Conservation (phyloP, 1,139 yeast species). For the Saccharomycopsis hybrid region DNA sequence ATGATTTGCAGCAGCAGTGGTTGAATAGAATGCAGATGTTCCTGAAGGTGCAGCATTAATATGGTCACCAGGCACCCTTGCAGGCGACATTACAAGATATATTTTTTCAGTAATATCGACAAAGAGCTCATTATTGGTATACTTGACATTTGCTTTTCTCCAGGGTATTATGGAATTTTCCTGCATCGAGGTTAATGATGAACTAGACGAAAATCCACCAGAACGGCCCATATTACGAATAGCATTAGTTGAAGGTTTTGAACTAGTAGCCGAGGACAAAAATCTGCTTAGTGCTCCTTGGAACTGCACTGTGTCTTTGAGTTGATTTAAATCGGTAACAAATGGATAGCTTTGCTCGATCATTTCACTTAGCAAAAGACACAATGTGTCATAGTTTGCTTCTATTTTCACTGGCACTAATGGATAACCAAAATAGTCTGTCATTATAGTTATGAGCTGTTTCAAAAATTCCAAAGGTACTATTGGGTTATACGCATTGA, state of each 20-base stretch:
- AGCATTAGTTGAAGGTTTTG: constrained; percentile 13
- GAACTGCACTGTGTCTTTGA: constrained; percentile 65
- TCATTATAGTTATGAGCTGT: constrained; percentile 44
- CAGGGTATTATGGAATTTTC: constrained; percentile 48
- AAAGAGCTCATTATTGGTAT: constrained; percentile 73
- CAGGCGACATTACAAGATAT: constrained; percentile 36
- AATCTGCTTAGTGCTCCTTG: constrained; percentile 37
- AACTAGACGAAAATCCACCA: not conserved
- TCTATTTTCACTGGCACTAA: constrained; percentile 52
- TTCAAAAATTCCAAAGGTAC: constrained; percentile 51
- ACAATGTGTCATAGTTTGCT: constrained; percentile 58
- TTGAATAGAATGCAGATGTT: constrained; percentile 29
- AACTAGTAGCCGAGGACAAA: constrained; percentile 31
- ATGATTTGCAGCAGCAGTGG: constrained; percentile 20
- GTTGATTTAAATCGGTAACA: constrained; percentile 62
- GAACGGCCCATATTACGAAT: not conserved
- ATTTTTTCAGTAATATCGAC: constrained; percentile 68
- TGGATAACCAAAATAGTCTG: constrained; percentile 55
- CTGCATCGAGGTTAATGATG: not conserved
- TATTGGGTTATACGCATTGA: constrained; percentile 38
- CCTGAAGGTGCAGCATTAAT: not conserved
- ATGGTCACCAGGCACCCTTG: not conserved
- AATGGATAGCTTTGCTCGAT: constrained; percentile 72
- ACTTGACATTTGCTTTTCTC: constrained; percentile 60
- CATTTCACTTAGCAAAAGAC: constrained; percentile 59